Conservation (phyloP, 495 filamentous ascomycete species). For the Penicillium cataractarum region DNA sequence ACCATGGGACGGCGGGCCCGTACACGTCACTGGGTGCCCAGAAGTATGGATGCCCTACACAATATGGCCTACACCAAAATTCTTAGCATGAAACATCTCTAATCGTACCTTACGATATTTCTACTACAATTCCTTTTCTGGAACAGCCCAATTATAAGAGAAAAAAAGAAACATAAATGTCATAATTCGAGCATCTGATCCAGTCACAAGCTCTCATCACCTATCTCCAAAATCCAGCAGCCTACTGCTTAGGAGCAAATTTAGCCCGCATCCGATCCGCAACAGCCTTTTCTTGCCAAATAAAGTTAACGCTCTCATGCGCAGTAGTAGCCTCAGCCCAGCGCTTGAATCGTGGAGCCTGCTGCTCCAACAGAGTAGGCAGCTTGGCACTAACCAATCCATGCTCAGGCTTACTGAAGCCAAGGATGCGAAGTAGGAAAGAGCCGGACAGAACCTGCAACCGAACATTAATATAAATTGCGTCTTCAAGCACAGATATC, state of each 20-base stretch:
- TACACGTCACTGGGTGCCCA: conserved; percentile 16
- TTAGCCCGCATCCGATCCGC: conserved; percentile 29
- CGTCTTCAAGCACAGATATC: background rate
- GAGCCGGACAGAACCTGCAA: conserved; percentile 65
- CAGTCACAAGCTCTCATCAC: background rate
- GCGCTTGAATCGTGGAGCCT: conserved; percentile 64
- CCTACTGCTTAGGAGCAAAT: conserved; percentile 32
- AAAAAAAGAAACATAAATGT: background rate
- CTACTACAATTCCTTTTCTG: background rate
- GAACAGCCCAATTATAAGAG: background rate
- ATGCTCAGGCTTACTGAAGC: conserved; percentile 51
- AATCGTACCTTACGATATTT: background rate
- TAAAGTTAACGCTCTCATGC: conserved; percentile 68
- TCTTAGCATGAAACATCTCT: too few relatives aligned
- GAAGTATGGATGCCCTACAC: background rate
- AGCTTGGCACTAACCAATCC: conserved; percentile 56
- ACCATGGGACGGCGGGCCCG: conserved; percentile 18
- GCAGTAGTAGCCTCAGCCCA: conserved; percentile 66
- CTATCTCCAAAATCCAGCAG: conserved; percentile 8
- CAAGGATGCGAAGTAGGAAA: conserved; percentile 63
- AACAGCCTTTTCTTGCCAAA: conserved; percentile 55
- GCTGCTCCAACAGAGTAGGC: conserved; percentile 49
- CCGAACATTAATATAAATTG: background rate
- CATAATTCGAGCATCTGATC: conserved; percentile 8
- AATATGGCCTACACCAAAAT: background rate